Conservation (phyloP, 2,329 filamentous ascomycete species). For the Apiospora pterosperma region DNA sequence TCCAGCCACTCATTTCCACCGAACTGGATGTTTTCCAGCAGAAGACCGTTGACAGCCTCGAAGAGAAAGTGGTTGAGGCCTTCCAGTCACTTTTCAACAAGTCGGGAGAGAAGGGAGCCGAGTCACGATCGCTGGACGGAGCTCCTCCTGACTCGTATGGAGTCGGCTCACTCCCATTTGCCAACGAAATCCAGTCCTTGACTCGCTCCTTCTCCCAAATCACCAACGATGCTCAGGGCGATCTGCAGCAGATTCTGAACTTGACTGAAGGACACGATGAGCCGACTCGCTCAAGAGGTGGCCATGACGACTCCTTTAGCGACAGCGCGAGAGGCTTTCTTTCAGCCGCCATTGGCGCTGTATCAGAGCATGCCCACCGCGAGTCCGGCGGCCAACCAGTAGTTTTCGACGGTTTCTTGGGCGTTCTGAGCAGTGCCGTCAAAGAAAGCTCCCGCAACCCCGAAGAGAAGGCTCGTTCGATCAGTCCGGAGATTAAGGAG, state of each 20-base stretch:
- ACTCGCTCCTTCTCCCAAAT: slow-evolving; percentile 37
- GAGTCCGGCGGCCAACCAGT: slow-evolving; percentile 28
- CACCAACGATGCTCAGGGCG: slow-evolving; percentile 37
- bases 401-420: slow-evolving; percentile 40
- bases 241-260: slow-evolving; percentile 40
- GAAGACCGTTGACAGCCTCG: slow-evolving; percentile 43
- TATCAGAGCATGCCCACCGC: slow-evolving; percentile 38
- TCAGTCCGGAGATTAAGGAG: slow-evolving; percentile 45
- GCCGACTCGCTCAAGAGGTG: slow-evolving; percentile 23
- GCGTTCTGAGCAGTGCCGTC: slow-evolving; percentile 38
- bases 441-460: slow-evolving; percentile 42
- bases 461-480: slow-evolving; percentile 41
- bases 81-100: slow-evolving; percentile 42
- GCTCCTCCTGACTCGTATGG: slow-evolving; percentile 38
- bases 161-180: slow-evolving; percentile 39
- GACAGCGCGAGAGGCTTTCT: slow-evolving; percentile 33
- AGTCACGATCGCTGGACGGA: slow-evolving; percentile 26
- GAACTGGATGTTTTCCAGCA: slow-evolving; percentile 41
- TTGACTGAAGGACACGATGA: slow-evolving; percentile 33
- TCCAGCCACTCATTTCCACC: slow-evolving; percentile 41
- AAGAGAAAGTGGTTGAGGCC: slow-evolving; percentile 40
- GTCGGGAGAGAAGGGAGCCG: slow-evolving; percentile 17
- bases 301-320: slow-evolving; percentile 19
- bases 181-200: slow-evolving; percentile 39
- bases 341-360: slow-evolving; percentile 36